Percentiles rank a stretch among this genome's conserved stretches.
phyloP scores from a whole-genome alignment of 192 early-diverging fungal genomes.

The Backusella parvicylindrica region DNA sequence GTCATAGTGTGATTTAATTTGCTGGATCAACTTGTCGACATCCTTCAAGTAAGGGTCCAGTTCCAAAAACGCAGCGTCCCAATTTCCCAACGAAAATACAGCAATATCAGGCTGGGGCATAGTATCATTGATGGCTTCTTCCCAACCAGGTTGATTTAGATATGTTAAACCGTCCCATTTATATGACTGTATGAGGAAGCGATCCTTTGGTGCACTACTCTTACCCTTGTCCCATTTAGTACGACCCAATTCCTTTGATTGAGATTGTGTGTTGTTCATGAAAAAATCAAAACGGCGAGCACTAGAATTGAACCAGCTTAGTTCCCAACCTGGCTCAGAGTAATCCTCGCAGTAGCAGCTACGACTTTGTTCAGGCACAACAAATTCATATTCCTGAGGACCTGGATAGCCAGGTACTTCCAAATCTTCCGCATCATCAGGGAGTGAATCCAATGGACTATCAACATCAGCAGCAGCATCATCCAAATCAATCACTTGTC shows the following conservation, averaged over 20 bases:
- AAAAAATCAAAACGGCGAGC: slow-evolving; percentile 11
- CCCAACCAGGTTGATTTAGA: slow-evolving; percentile 37
- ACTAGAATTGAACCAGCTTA: slow-evolving; percentile 20
- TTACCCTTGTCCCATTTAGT: background rate
- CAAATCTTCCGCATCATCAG: background rate
- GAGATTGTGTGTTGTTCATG: slow-evolving; percentile 16
- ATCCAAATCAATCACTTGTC: background rate
- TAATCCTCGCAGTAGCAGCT: slow-evolving; percentile 48
- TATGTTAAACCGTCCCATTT: slow-evolving; percentile 49
- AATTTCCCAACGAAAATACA: slow-evolving; percentile 45
- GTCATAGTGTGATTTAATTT: slow-evolving; percentile 34
- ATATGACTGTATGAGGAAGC: slow-evolving; percentile 23
- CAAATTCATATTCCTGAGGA: background rate
- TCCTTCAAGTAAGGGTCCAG: slow-evolving; percentile 26
- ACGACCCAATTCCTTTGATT: slow-evolving; percentile 8
- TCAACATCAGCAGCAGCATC: background rate
- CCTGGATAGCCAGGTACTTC: background rate
- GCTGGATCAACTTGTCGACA: slow-evolving; percentile 22
- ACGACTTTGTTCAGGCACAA: background rate
- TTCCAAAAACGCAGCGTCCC: slow-evolving; percentile 45
- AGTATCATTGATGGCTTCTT: slow-evolving; percentile 10
- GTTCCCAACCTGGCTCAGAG: slow-evolving; percentile 26
- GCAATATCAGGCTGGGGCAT: slow-evolving; percentile 16
- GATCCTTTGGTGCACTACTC: background rate
- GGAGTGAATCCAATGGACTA: background rate